Evolutionary conservation across 768 basidiomycete species (phyloP), one percentile per base, ranked within the genome.

Genomic region (Termitomyces sp.): DNA sequence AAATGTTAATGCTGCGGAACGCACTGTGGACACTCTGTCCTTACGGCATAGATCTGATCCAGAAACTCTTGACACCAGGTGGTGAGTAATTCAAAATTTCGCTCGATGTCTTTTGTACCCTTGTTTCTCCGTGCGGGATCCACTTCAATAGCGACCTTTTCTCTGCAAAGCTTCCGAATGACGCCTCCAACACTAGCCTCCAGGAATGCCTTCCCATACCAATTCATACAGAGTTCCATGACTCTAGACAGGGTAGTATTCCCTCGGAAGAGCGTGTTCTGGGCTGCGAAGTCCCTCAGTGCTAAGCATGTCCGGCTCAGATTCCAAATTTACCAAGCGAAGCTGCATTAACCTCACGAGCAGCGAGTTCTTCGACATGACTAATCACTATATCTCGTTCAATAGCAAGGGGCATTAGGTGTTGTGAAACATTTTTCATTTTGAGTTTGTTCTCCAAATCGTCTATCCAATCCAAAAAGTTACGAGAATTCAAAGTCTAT

Each of bases 1-100:
- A 30, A 14, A 2, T 20, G 13, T 54, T 16, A 46, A 32, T 33
- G 30, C 38, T 8, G 59, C 33, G 45, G 45, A 14, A 79, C 88
- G 51, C 68, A 92, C 90, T 78, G 75, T 0, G 91, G 93, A 65
- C 93, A 93, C 65, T 88, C 82, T 9, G 73, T 71, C 54, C 90
- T 76, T 30, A 82, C 85, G 26, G 83, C 79, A 68, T 92, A 92
- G 52, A 95, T 93, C 51, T 87, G 80, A 44, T 80, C 81, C 92
- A 92, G 93, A 63, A 92, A 83, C 62, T 86, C 85, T 56, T 80
- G 79, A 68, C 87, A 90, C 91, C 92, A 94, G 51, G 82, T 74
- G 5, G 87, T 82, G 43, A 95, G 77, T 43, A 78, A 77, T 32
- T 89, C 86, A 6, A 86, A 79, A 59, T 85, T 87, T 33, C 80